Percentiles rank a stretch among this genome's conserved stretches.
Conservation (phyloP, 306 rosid genomes). For the Quillaja saponaria region DNA sequence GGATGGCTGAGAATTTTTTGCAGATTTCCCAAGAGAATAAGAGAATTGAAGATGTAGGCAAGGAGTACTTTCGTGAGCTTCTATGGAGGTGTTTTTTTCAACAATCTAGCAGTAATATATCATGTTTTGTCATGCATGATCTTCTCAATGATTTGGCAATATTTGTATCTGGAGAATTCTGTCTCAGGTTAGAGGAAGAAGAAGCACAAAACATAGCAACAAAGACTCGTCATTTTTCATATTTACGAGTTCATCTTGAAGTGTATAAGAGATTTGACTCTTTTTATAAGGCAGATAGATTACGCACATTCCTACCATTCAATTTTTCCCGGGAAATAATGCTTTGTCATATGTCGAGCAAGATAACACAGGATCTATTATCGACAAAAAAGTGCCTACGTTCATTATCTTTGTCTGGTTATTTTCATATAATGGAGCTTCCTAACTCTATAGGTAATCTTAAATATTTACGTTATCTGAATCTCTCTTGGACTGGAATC, state of each 20-base stretch:
- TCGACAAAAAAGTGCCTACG: background rate
- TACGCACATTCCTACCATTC: background rate
- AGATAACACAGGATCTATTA: background rate
- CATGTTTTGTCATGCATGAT: slow-evolving; percentile 36
- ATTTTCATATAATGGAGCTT: background rate
- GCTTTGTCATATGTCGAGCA: background rate
- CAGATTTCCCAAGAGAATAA: background rate
- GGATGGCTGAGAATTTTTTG: slow-evolving; percentile 36
- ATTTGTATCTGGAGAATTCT: slow-evolving; percentile 3
- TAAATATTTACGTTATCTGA: slow-evolving; percentile 30
- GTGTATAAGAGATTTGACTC: background rate
- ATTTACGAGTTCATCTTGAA: accelerated
- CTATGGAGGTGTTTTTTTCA: slow-evolving; percentile 35
- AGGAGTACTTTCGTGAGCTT: slow-evolving; percentile 16
- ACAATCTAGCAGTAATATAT: background rate
- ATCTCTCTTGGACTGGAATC: background rate
- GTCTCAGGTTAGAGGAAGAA: background rate
- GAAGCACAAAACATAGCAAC: no score
- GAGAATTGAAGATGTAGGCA: slow-evolving; percentile 25
- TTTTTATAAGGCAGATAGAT: background rate
- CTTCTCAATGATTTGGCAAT: slow-evolving; percentile 38
- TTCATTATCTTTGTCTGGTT: background rate
- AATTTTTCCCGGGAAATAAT: no score
- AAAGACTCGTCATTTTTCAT: slow-evolving; percentile 31
- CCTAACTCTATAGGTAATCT: slow-evolving; percentile 12